Percentiles rank a stretch among this genome's conserved stretches.
phyloP scores from a whole-genome alignment of 257 asterid species.

The Mentha longifolia region DNA sequence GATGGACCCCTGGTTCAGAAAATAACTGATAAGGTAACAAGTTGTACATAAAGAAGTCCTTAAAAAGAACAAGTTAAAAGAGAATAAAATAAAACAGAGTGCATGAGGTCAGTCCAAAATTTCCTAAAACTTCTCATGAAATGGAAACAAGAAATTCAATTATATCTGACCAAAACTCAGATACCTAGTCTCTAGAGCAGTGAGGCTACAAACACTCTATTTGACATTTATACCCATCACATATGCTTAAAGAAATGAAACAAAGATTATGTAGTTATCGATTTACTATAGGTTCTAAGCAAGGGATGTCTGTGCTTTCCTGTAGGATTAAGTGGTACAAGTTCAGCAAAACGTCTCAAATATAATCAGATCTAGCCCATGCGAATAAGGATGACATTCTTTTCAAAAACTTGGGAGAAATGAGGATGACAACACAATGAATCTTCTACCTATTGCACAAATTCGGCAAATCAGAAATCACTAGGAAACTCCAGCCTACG shows the following conservation, averaged over 20 bases:
- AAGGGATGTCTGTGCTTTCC: slow-evolving; percentile 11
- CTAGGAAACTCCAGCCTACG: background rate
- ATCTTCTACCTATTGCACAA: slow-evolving; percentile 4
- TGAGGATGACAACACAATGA: background rate
- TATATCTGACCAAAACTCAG: slow-evolving; percentile 20
- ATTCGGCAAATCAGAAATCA: background rate
- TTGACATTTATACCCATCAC: slow-evolving; percentile 6
- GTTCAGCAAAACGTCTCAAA: background rate
- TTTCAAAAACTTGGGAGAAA: background rate
- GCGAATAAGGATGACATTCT: slow-evolving; percentile 14
- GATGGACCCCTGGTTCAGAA: slow-evolving; percentile 37
- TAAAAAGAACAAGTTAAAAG: slow-evolving; percentile 18
- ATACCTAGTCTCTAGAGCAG: slow-evolving; percentile 8
- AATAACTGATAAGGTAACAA: slow-evolving; percentile 40
- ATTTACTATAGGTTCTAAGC: slow-evolving; percentile 8
- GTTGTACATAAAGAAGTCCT: slow-evolving; percentile 17
- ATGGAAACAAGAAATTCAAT: slow-evolving; percentile 17
- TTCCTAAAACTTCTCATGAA: slow-evolving; percentile 12
- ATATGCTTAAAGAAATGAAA: slow-evolving; percentile 7
- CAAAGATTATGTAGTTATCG: slow-evolving; percentile 2
- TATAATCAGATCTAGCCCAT: slow-evolving; percentile 13
- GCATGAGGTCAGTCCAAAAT: slow-evolving; percentile 20
- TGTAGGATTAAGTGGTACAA: background rate
- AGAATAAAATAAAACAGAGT: slow-evolving; percentile 21
- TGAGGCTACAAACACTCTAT: slow-evolving; percentile 4